Evolutionary conservation across 2,329 filamentous ascomycete genomes (phyloP), one percentile per base, ranked within the genome.

Genomic region (Pseudogymnoascus sp.): DNA sequence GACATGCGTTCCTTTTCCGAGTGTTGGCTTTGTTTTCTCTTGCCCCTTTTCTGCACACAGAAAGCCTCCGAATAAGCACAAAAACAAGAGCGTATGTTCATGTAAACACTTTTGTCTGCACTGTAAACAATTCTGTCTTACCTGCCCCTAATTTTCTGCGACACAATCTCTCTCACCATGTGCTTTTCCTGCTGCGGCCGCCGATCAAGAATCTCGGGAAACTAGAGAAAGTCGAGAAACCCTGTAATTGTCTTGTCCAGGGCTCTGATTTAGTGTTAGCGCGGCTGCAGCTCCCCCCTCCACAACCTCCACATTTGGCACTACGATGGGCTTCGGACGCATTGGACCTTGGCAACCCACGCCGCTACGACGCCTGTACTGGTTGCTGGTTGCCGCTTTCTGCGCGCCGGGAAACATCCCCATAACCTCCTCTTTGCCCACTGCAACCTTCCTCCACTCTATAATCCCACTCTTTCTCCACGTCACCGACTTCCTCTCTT

Each of bases 211-310:
- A 52, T 15, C 25, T 55, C 48, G 15, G 29, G 27, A 31, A 55
- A 33, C 29, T 48, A 29, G 25, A 42, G 39, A 42, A 42, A 25
- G 15, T 42, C 15, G 39, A 42, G 39, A 21, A 42, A 42, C 18
- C 40, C 21, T 7, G 18, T 13, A 12, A 10, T 36, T 45, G 42
- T 48, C 42, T 48, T 29, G 27, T 55, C 48, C 48, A 55, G 29
- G 48, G 48, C 33, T 55, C 48, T 55, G 48, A 33, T 55, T 55
- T 55, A 55, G 48, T 55, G 48, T 55, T 55, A 55, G 48, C 15
- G n/a, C 15, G 1, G n/a, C 48, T 55, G 48, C 48, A 55, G 48
- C 48, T 55, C 48, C 48, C 29, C 21, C 45, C 45, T 52, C 45
- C 42, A 52, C 45, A 31, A 18, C n/a, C 45, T 55, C 45, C 45